phyloP scores from a whole-genome alignment of 768 basidiomycete genomes.

The Fomitopsis pulvina region DNA sequence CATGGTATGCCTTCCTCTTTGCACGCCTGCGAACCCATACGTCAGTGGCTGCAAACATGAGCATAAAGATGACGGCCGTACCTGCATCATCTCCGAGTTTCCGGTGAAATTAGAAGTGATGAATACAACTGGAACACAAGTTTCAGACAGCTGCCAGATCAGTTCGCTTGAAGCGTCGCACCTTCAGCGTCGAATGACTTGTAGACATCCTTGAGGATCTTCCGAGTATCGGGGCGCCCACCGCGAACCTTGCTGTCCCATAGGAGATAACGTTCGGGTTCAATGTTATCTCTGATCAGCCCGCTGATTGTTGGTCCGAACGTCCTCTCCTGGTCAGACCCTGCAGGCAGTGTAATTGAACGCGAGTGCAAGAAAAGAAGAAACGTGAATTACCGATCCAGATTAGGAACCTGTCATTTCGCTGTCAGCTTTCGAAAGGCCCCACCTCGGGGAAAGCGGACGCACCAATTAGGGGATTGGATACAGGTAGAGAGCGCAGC shows the following conservation, averaged over 20 bases:
- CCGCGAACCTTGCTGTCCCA: constrained; percentile 76
- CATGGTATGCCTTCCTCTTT: constrained; percentile 17
- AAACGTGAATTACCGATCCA: constrained; percentile 65
- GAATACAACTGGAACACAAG: constrained; percentile 49
- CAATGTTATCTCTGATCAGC: constrained; percentile 64
- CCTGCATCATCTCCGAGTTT: constrained; percentile 74
- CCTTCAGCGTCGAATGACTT: constrained; percentile 66
- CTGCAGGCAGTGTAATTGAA: constrained; percentile 22
- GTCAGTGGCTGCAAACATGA: too few species aligned
- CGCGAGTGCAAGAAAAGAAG: background rate
- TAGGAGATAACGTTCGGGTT: constrained; percentile 64
- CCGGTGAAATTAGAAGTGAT: constrained; percentile 81
- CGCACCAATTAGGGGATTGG: constrained; percentile 71
- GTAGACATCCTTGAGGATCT: constrained; percentile 64
- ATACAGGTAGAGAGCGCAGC: constrained; percentile 73
- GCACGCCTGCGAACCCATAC: constrained; percentile 15
- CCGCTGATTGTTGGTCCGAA: constrained; percentile 76
- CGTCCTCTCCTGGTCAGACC: constrained; percentile 78
- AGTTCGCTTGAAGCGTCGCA: constrained; percentile 7
- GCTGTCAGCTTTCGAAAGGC: too few species aligned
- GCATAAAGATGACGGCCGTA: too few species aligned
- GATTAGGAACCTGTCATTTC: constrained; percentile 79
- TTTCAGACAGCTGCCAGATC: background rate
- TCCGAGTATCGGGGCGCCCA: constrained; percentile 74
- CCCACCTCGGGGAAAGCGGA: constrained; percentile 19